Base-by-base conservation (phyloP, 805 yeast genomes). In the Lipomyces lipofer region DNA sequence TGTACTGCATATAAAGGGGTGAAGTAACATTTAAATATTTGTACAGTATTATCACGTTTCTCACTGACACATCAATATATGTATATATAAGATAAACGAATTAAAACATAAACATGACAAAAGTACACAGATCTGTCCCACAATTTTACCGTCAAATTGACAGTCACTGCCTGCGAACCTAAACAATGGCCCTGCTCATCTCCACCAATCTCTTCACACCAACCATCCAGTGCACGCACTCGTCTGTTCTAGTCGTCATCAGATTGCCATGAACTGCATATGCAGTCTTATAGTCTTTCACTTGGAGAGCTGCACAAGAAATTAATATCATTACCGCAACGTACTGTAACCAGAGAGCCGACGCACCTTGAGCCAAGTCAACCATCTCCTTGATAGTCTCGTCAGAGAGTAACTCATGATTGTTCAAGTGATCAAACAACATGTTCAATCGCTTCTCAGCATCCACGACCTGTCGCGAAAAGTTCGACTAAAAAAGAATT, bases 141-240 rank as follows among this genome's bases (percentile, higher is more conserved):
- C n/a, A n/a, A n/a, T n/a, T n/a, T n/a, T n/a, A n/a, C n/a, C n/a
- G n/a, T n/a, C n/a, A n/a, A n/a, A n/a, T n/a, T n/a, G n/a, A n/a
- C n/a, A n/a, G n/a, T n/a, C n/a, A n/a, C n/a, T n/a, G n/a, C n/a
- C n/a, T n/a, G n/a, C n/a, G n/a, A n/a, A n/a, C n/a, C n/a, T n/a
- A n/a, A n/a, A n/a, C n/a, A n/a, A n/a, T n/a, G n/a, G n/a, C n/a
- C n/a, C n/a, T n/a, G n/a, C n/a, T n/a, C 79, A 94, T 88, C 59
- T 85, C 85, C 58, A 92, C 82, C 59, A 94, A 78, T 63, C 97
- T 82, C 71, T 86, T 89, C 44, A 94, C 85, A 64, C 99, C 99
- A 29, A 86, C 81, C 74, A 86, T 81, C 99, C 99, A 94, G 65
- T 85, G 83, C 12, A 96, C 97, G 60, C 86, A 81, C 69, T 91